Conservation (phyloP, 208 protist species). For the Novymonas esmeraldas region DNA sequence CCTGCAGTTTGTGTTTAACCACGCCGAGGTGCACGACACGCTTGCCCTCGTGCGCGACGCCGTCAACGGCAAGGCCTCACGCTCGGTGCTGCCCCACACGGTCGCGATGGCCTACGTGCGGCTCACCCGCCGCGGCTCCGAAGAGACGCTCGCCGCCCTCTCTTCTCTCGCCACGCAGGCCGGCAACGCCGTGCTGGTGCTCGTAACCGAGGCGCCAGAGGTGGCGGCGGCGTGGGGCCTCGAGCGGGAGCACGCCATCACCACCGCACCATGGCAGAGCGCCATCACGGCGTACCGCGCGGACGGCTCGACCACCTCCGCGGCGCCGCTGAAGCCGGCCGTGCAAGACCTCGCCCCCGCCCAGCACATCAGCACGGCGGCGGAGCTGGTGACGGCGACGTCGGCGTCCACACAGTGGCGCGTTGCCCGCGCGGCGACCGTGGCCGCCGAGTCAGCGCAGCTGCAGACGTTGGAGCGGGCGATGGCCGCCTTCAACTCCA, state of each 20-base stretch:
- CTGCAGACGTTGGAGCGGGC: conserved; percentile 27
- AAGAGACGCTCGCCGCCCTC: conserved; percentile 39
- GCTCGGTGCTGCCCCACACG: conserved; percentile 15
- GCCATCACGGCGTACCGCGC: conserved; percentile 5
- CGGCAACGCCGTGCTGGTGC: conserved; percentile 27
- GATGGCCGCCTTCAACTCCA: conserved; percentile 19
- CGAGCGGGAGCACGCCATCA: conserved; percentile 16
- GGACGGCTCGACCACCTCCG: neutral
- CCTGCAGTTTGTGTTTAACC: conserved; percentile 34
- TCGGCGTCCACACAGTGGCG: conserved; percentile 2
- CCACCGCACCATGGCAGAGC: conserved; percentile 16
- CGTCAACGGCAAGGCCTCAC: neutral
- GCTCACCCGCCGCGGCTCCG: conserved; percentile 36
- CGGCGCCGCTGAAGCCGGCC: neutral
- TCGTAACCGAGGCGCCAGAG: conserved; percentile 40
- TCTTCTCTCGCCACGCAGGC: conserved; percentile 31
- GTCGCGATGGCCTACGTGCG: conserved; percentile 34
- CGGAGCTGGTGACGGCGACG: conserved; percentile 14
- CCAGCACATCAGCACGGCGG: conserved; percentile 3
- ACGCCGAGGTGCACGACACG: conserved; percentile 16
- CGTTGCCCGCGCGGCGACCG: neutral
- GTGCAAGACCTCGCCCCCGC: neutral
- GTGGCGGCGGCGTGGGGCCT: conserved; percentile 33
- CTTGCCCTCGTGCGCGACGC: conserved; percentile 12
- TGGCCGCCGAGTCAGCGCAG: neutral